Base-by-base conservation (phyloP, 352 stramenopile species). In the Globisporangium parvum region DNA sequence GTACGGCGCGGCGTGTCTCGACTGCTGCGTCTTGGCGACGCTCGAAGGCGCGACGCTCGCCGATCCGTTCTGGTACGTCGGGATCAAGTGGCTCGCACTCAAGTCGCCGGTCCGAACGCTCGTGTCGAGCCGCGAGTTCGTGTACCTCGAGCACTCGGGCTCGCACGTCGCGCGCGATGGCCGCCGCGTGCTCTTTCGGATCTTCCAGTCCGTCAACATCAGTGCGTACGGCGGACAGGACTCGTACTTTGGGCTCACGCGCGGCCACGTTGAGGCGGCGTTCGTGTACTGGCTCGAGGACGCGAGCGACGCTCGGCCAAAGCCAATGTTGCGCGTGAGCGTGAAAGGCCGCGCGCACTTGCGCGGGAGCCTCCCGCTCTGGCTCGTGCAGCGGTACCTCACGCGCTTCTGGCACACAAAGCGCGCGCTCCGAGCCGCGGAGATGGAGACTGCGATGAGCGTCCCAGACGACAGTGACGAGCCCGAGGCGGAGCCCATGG, bases 1-100 rank as follows among this genome's bases (percentile, higher is more conserved):
- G 45, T 87, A 82, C 55, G 77, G 77, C n/a, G 63, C 73, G 37
- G 63, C 60, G 31, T 77, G 71, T 42, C 64, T 91, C 39, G 80
- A 91, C 60, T 76, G 76, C 59, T 79, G 70, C 50, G 63, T 87
- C 31, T 64, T 91, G 47, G 65, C 80, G 59, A 85, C 73, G 42
- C 68, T 91, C 3, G 80, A 91, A 59, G 65, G 70, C 31, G 71
- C 78, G 17, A 87, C 75, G 28, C 56, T 77, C 2, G 67, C 80
- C 6, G 80, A 91, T 33, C 80, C 80, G 48, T 91, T 88, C 63
- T 87, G 75, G 76, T 91, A 85, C 59, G 23, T 91, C 21, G 76
- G 80, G 3, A 66, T 91, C 45, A 87, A 88, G 70, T 91, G 80
- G 80, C 40, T 84, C 51, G 80, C 77, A n/a, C 31, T 88, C 47